Conservation (phyloP, 1,284 basidiomycete species). For the Puccinia coronata region DNA sequence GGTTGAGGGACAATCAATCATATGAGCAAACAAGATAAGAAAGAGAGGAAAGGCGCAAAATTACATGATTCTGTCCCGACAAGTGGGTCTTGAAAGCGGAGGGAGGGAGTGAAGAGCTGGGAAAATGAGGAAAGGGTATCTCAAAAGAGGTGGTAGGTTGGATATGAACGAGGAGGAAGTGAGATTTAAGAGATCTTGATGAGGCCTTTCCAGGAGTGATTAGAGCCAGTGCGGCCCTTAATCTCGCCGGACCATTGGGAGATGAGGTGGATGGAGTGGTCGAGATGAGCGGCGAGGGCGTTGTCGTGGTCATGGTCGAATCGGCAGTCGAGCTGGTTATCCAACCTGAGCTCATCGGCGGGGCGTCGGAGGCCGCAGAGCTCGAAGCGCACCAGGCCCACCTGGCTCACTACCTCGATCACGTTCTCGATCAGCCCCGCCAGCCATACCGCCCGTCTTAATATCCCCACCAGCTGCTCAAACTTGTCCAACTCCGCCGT, state of each 20-base stretch:
- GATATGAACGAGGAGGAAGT: not conserved
- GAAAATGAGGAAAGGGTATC: not conserved
- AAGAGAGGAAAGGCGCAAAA: too few relatives aligned
- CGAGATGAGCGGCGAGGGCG: not conserved
- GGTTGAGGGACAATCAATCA: too few relatives aligned
- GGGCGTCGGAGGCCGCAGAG: not conserved
- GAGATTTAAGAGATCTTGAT: constrained; percentile 6
- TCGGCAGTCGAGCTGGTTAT: too few relatives aligned
- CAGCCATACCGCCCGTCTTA: constrained; percentile 13
- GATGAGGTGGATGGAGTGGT: not conserved
- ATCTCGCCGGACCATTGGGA: constrained; percentile 36
- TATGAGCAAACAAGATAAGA: too few relatives aligned
- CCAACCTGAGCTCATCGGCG: not conserved
- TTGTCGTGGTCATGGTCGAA: too few relatives aligned
- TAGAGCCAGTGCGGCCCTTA: constrained; percentile 20
- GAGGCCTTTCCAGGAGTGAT: constrained; percentile 10
- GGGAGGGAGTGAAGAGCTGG: too few relatives aligned
- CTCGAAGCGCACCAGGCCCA: constrained; percentile 38
- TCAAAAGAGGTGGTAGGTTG: not conserved
- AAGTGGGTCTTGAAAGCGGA: too few relatives aligned
- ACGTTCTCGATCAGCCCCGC: constrained; percentile 39
- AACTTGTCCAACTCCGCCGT: not conserved
- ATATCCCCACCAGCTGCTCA: not conserved
- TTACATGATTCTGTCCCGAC: too few relatives aligned
- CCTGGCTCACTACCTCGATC: constrained; percentile 37